These are phyloP conservation scores for Leccinum subgranulosum DNA, from an alignment of 768 basidiomycete genomes.

Conservation along the genomic window DNA sequence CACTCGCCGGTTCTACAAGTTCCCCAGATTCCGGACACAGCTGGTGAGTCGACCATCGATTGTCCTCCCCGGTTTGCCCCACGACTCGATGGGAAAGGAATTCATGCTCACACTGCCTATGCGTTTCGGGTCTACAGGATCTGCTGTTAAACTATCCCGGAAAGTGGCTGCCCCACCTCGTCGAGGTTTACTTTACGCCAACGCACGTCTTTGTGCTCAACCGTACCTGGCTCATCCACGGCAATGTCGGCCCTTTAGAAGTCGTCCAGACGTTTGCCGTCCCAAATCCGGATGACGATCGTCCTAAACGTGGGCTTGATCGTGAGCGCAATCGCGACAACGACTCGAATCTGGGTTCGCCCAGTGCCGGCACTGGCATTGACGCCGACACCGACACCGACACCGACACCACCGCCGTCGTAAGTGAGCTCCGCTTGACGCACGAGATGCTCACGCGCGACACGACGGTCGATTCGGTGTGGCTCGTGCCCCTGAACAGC, in stretches of 20 bases:
- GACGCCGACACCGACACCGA: neutral
- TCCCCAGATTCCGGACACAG: conserved; percentile 16
- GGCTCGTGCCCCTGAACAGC: conserved; percentile 14
- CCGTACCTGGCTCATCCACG: conserved; percentile 13
- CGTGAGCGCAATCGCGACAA: neutral
- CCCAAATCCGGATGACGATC: neutral
- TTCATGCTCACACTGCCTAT: neutral
- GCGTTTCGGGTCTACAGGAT: conserved; percentile 3
- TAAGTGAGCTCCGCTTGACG: conserved; percentile 19
- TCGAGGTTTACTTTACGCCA: conserved; percentile 13
- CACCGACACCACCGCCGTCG: neutral
- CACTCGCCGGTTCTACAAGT: conserved; percentile 19
- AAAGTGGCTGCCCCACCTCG: conserved; percentile 18
- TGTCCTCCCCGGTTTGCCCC: neutral
- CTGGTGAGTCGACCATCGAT: conserved; percentile 1
- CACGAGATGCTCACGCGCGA: conserved; percentile 15
- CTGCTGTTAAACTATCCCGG: conserved; percentile 16
- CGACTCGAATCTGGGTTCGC: neutral
- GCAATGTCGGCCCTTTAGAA: conserved; percentile 6
- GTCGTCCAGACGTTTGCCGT: conserved; percentile 21
- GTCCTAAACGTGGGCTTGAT: neutral
- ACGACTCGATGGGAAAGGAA: neutral
- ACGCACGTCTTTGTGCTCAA: conserved; percentile 18
- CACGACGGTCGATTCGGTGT: conserved; percentile 1
- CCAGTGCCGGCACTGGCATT: neutral